Base-by-base conservation (phyloP, 352 stramenopile genomes). In the Chrysophaeum taylorii region DNA sequence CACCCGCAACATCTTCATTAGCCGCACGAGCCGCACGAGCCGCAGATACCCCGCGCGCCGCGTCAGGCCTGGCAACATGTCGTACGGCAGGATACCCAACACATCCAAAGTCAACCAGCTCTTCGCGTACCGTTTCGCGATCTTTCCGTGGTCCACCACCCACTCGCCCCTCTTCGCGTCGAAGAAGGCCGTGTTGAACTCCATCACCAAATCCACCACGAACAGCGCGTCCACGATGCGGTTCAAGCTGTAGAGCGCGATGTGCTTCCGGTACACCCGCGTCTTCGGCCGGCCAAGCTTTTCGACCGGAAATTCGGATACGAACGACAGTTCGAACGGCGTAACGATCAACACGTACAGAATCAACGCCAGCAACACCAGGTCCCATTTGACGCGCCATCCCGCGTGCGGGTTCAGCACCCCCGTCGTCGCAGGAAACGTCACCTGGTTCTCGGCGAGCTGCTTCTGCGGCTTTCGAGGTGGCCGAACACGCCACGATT, bases 51-150 rank as follows among this genome's bases (percentile, higher is more conserved):
- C 48, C 18, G 18, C 48, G 18, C 33, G 5, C 48, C 21, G 5
- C 12, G 9, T 45, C 5, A 60, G 9, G 48, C 48, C 25, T 5
- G 5, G 5, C 9, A 60, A 5, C 5, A 23, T 15, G 18, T 66
- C 54, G 54, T 64, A 72, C n/a, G 68, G 68, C 23, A 72, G 42
- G 68, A 72, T 43, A 0, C 50, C 66, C 1, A 66, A 14, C 21
- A 72, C 5, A 38, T 72, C 68, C 25, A 72, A n/a, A 0, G 16
- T 31, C 38, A 72, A 72, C 68, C 68, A 72, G 7, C n/a, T 33
- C 5, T 21, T 18, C 9, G 67, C 18, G 54, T 72, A 72, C 12
- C 67, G 45, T 12, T 16, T 27, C 0, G 50, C 33, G n/a, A 72
- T 68, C 2, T 52, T 15, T 21, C 4, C 1, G n/a, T 27, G 68